Base-by-base conservation (phyloP, 2,329 filamentous ascomycete genomes). In the Fragosphaeria purpurea region DNA sequence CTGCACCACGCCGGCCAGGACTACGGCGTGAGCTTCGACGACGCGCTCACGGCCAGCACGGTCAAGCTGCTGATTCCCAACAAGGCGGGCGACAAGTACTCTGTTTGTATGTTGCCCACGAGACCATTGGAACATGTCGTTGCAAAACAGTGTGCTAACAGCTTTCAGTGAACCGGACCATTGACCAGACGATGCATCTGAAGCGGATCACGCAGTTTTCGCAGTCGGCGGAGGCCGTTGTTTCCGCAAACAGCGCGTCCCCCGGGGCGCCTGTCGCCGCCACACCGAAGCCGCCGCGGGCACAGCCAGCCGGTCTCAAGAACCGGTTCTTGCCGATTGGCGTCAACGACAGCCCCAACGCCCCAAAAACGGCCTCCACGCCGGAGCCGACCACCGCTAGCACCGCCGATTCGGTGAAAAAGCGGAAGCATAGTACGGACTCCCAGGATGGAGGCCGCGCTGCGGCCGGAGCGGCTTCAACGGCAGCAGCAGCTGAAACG, bases 271-370 rank as follows among this genome's bases (percentile, higher is more conserved):
- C 35, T 37, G 35, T 37, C 35, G 35, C 46, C 44, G 39, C 51
- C 35, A 51, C 70, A 31, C 72, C 70, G 30, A 78, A 71, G 53
- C 63, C 73, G 1, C 70, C 79, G 46, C 77, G 82, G 53, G 70
- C 77, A 44, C 86, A 89, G 62, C 84, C 86, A 1, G 73, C 76
- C 59, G 83, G 80, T 6, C 67, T 90, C 49, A 80, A 75, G 59
- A 76, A 82, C 65, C 78, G 85, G 37, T 88, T 78, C 64, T 75
- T 75, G 49, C 85, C 85, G 1, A 76, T 84, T 43, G 85, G 85
- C 33, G 71, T 78, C 42, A 62, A 41, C 41, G 52, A 47, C 30
- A 37, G 46, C 30, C 48, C n/a, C 11, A 43, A 47, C 10, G 33
- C 13, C 2, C 22, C 43, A 6, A 32, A 31, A 13, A 13, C 44